Evolutionary conservation across 2,329 filamentous ascomycete genomes (phyloP).

Genomic region (Botrytis fabae): DNA sequence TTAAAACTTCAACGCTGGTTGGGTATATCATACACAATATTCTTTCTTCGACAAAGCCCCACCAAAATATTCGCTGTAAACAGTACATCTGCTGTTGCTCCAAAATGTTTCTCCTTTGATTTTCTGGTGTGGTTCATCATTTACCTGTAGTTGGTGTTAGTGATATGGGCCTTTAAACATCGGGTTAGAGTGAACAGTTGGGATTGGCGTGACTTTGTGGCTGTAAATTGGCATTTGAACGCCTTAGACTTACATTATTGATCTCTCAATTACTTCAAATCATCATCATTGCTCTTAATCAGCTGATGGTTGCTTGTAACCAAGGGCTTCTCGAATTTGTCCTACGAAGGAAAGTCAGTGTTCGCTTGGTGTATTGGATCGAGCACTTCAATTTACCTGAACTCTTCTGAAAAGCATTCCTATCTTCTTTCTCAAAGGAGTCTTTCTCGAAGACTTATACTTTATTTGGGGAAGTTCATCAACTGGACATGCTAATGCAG

Average conservation of each 20-base stretch:
- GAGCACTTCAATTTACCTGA: neutral
- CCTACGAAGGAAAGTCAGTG: neutral
- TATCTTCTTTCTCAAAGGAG: slow-evolving; percentile 13
- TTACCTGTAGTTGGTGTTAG: neutral
- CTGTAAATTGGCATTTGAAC: neutral
- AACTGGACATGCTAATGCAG: slow-evolving; percentile 11
- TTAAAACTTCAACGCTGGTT: neutral
- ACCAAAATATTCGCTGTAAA: slow-evolving; percentile 2
- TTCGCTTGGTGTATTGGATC: neutral
- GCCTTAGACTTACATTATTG: neutral
- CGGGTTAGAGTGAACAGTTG: neutral
- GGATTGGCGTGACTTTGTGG: neutral
- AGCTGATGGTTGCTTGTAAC: neutral
- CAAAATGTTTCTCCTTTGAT: neutral
- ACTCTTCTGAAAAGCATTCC: slow-evolving; percentile 1
- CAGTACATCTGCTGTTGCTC: neutral
- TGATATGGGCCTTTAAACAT: neutral
- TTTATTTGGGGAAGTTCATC: neutral
- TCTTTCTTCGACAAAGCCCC: neutral
- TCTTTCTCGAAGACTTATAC: neutral
- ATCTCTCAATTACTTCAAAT: neutral
- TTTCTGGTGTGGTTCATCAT: neutral
- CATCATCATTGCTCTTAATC: neutral
- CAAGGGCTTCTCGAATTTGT: neutral
- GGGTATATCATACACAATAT: neutral